Evolutionary conservation across 225 moss, liverwort and hornwort species (phyloP), one percentile per base, ranked within the genome.

Genomic region (Thuidium tamariscinum): DNA sequence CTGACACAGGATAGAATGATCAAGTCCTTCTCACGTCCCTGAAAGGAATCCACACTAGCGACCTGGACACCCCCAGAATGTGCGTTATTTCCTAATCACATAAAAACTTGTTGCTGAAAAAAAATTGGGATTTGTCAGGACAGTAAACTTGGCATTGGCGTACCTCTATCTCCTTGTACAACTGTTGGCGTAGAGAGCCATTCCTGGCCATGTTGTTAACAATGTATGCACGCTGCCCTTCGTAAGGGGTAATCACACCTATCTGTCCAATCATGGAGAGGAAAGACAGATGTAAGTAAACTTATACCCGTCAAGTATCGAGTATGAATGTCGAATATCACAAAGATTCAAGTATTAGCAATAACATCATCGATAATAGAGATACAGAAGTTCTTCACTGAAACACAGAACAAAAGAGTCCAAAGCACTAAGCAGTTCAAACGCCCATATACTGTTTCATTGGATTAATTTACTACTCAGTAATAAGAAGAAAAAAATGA

Each of bases 211-310:
- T 99, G 87, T 99, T 95, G 88, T 99, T 99, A 44, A 99, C 97
- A 88, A 99, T 99, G 90, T 97, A 99, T 23, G 99, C 99, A 84
- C 99, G 99, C 80, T 99, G 99, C 34, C 97, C 99, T 90, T 99
- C 99, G 86, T 99, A 99, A 26, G 99, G 99, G 9, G 99, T 99
- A 46, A 99, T 99, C 74, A 99, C 99, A 88, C 99, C 99, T 85
- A 99, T 99, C 99, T 99, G 94, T 72, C 57, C 57, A 88, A 72
- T 82, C 66, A 83, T 85, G 36, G 7, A 77, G 42, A 52, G 20
- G 54, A 73, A 37, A 56, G 17, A 78, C 4, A 32, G 42, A 82
- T 14, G 41, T 14, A 26, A 55, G 65, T 81, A 80, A 32, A 65
- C 86, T 72, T n/a, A 44, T 48, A 76, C 51, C 61, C 14, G 36